Conservation (phyloP, 108 stramenopile genomes). For the Cyclotella cryptica region DNA sequence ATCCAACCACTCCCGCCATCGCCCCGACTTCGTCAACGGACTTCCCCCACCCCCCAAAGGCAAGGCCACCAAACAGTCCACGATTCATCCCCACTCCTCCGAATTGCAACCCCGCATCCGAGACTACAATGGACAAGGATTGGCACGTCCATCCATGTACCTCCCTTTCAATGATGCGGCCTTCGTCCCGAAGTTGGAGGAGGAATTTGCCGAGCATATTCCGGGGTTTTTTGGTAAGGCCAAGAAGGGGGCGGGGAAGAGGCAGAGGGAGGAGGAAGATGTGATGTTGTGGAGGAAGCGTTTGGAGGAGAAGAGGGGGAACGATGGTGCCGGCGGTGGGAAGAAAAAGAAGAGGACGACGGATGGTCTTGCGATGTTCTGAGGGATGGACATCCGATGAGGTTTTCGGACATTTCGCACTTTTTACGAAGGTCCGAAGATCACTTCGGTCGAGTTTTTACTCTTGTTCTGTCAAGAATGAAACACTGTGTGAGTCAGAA, state of each 20-base stretch:
- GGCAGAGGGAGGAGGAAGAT: slow-evolving; percentile 58
- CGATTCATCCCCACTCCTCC: slow-evolving; percentile 59
- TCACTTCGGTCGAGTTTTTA: neutral
- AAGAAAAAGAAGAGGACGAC: slow-evolving; percentile 16
- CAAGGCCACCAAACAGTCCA: slow-evolving; percentile 47
- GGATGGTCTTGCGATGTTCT: neutral
- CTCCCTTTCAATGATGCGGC: slow-evolving; percentile 72
- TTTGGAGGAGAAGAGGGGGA: slow-evolving; percentile 40
- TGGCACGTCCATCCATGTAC: slow-evolving; percentile 75
- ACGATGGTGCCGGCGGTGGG: neutral
- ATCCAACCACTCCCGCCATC: slow-evolving; percentile 8
- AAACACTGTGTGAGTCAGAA: neutral
- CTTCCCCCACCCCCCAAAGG: slow-evolving; percentile 47
- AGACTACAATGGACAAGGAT: slow-evolving; percentile 88
- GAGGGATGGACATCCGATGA: neutral
- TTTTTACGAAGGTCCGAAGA: too few relatives aligned
- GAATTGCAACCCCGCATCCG: slow-evolving; percentile 74
- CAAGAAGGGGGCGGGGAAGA: slow-evolving; percentile 83
- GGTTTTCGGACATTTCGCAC: neutral
- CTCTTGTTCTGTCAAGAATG: neutral
- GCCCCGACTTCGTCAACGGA: slow-evolving; percentile 28
- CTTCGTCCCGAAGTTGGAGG: slow-evolving; percentile 69
- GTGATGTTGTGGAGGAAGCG: slow-evolving; percentile 77
- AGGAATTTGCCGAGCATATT: slow-evolving; percentile 88
- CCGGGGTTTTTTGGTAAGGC: slow-evolving; percentile 88